Percentiles rank a stretch among this genome's conserved stretches.
Conservation (phyloP, 345 rosid genomes). For the Pseudoturritis turrita region DNA sequence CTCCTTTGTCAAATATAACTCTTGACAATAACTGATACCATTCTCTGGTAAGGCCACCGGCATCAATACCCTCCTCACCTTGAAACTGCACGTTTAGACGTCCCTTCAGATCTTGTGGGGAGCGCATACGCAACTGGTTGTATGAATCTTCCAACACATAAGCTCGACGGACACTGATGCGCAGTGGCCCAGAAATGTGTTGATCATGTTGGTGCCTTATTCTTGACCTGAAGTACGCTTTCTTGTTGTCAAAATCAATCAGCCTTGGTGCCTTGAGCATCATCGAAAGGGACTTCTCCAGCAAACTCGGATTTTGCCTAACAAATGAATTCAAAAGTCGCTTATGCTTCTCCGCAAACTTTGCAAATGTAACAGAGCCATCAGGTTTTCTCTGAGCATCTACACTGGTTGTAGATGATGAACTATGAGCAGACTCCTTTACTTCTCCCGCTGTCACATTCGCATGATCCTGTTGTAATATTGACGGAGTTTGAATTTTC, state of each 20-base stretch:
- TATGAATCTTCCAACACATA: constrained; percentile 96
- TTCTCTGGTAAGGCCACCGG: constrained; percentile 96
- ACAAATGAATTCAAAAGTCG: constrained; percentile 86
- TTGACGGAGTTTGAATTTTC: constrained; percentile 61
- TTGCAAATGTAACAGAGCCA: constrained; percentile 70
- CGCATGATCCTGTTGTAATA: constrained; percentile 62
- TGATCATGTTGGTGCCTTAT: constrained; percentile 90
- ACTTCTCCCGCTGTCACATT: constrained; percentile 77
- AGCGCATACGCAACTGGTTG: constrained; percentile 93
- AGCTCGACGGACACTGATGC: constrained; percentile 85
- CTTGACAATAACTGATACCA: constrained; percentile 97
- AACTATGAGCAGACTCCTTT: constrained; percentile 63
- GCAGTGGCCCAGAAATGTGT: constrained; percentile 83
- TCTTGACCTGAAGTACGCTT: constrained; percentile 87
- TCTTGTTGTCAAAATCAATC: constrained; percentile 93
- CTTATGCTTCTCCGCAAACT: constrained; percentile 94
- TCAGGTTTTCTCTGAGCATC: constrained; percentile 72
- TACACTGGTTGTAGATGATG: constrained; percentile 38
- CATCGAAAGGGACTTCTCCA: constrained; percentile 92
- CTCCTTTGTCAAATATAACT: constrained; percentile 92
- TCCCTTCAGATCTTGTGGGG: constrained; percentile 86
- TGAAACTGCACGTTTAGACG: constrained; percentile 92
- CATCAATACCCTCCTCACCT: constrained; percentile 99
- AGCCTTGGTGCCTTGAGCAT: constrained; percentile 91
- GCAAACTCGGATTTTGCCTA: constrained; percentile 76